Base-by-base conservation (phyloP, 257 asterid genomes). In the Solanum habrochaites region DNA sequence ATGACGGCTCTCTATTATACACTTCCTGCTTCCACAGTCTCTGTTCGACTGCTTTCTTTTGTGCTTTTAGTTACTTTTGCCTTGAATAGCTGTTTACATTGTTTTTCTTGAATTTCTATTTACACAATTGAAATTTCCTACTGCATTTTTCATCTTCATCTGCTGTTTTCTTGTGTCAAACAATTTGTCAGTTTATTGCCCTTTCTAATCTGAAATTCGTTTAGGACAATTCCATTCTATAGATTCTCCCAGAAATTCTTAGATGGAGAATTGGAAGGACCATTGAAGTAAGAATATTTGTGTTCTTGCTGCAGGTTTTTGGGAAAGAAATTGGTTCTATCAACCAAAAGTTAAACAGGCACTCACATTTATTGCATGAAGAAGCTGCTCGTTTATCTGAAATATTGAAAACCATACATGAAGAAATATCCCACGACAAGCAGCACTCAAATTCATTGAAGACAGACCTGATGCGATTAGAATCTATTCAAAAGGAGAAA, bases 351-450 rank as follows among this genome's bases (percentile, higher is more conserved):
- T 90, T 97, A 78, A 90, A 90, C 88, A 91, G 87, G 72, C 98
- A 97, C 87, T 91, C 93, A 11, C 89, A 47, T 85, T 89, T 91
- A 88, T 85, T 93, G 67, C 91, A 87, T 86, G 93, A 94, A 82
- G 98, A 95, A 94, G 90, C 92, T 82, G 91, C 86, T 83, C 91
- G 10, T 88, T 67, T 94, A 86, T 88, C 92, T 90, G 98, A 94
- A 89, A 89, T 90, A 31, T 62, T 92, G 72, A 89, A 90, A 88
- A 88, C 85, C 32, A 90, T 92, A 74, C 89, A 86, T 85, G 88
- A 87, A 80, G 95, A 94, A 83, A 92, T 92, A 80, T 85, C 90
- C 83, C 90, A 94, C 56, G 91, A 91, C 43, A 94, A 90, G 88
- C 94, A 94, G 90, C 86, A 88, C 29, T 90, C 82, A 87, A 95